These are phyloP conservation scores for Hyaloperonospora arabidopsidis DNA, from an alignment of 352 stramenopile genomes.

Conservation along the genomic window DNA sequence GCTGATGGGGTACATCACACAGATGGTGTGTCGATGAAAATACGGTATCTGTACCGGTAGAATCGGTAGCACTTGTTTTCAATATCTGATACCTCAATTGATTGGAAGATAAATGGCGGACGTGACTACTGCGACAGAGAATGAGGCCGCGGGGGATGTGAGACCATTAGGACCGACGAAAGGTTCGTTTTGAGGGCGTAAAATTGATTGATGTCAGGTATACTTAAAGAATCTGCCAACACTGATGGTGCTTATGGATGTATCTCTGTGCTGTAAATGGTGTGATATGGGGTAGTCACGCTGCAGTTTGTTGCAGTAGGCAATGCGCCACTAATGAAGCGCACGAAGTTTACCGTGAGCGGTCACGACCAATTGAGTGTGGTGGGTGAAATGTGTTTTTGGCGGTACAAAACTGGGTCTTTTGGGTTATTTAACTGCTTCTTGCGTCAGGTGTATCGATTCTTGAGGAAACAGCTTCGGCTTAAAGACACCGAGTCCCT, in stretches of 20 bases:
- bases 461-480: slow-evolving; percentile 73
- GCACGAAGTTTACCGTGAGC: slow-evolving; percentile 82
- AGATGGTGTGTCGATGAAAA: too few relatives aligned
- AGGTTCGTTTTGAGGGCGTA: slow-evolving; percentile 20
- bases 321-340: slow-evolving; percentile 79
- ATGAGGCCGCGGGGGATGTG: not conserved
- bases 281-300: slow-evolving; percentile 38
- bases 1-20: too few relatives aligned
- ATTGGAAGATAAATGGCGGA: slow-evolving; percentile 7
- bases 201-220: too few relatives aligned
- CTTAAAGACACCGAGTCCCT: slow-evolving; percentile 67
- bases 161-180: slow-evolving; percentile 31
- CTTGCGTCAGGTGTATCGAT: slow-evolving; percentile 58
- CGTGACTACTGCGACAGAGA: not conserved
- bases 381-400: slow-evolving; percentile 27
- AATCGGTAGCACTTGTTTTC: not conserved
- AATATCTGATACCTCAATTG: not conserved
- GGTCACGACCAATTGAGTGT: slow-evolving; percentile 67
- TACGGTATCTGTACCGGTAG: not conserved
- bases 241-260: too few relatives aligned
- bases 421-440: slow-evolving; percentile 4
- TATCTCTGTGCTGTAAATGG: too few relatives aligned
- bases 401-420: not conserved
- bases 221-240: too few relatives aligned
- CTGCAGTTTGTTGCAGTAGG: slow-evolving; percentile 78